Evolutionary conservation across 225 moss, liverwort and hornwort species (phyloP).

Genomic region (Physcomitrium patens): DNA sequence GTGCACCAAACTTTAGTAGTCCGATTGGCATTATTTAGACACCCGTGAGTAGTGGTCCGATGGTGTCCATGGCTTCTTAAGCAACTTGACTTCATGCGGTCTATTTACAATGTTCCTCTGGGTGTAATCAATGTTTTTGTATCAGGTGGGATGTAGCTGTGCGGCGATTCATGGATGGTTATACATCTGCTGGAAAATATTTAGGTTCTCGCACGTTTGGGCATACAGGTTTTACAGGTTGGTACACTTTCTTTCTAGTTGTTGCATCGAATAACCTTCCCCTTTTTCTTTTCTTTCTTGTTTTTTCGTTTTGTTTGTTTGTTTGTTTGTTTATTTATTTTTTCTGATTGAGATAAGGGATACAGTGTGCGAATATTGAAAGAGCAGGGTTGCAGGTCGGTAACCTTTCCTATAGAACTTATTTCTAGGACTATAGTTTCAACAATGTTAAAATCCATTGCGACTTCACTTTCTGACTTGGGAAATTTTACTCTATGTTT

Average conservation of each 20-base stretch:
- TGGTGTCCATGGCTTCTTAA: background rate
- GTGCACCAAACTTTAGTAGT: background rate
- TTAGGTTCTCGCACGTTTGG: slow-evolving; percentile 76
- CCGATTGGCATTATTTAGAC: background rate
- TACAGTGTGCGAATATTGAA: background rate
- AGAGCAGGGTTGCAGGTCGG: background rate
- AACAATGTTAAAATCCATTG: background rate
- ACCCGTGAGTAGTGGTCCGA: slow-evolving; percentile 1
- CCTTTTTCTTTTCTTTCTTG: background rate
- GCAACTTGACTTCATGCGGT: background rate
- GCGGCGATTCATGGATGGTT: slow-evolving; percentile 73
- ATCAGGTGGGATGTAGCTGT: slow-evolving; percentile 76
- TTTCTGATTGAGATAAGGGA: background rate
- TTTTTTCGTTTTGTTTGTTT: no score
- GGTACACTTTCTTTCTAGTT: background rate
- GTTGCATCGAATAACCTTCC: background rate
- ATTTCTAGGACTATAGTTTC: background rate
- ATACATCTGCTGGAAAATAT: slow-evolving; percentile 73
- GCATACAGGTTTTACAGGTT: slow-evolving; percentile 84
- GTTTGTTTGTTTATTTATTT: background rate
- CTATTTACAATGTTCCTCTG: background rate
- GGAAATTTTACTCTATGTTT: slow-evolving; percentile 3
- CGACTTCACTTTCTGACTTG: slow-evolving; percentile 11
- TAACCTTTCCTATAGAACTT: background rate
- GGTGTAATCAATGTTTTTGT: slow-evolving; percentile 7